Evolutionary conservation across 1,139 yeast species (phyloP).

Genomic region (Geotrichum australiense): DNA sequence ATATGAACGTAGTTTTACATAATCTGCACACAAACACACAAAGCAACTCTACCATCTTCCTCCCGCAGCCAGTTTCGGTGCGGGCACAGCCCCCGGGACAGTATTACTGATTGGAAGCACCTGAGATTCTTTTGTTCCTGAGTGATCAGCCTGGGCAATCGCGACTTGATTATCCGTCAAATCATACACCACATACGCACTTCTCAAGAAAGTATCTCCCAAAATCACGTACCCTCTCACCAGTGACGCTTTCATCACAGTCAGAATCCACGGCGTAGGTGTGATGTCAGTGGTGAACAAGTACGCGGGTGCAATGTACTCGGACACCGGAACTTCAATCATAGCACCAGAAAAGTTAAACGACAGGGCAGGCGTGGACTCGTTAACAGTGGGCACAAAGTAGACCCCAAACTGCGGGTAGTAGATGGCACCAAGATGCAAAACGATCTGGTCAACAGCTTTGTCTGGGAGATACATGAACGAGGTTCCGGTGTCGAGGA

Average conservation of each 20-base stretch:
- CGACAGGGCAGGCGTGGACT: slow-evolving; percentile 10
- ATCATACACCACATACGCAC: slow-evolving; percentile 16
- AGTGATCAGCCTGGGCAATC: slow-evolving; percentile 15
- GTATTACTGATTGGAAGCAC: slow-evolving; percentile 7
- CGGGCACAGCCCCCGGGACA: slow-evolving; percentile 21
- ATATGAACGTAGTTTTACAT: no score
- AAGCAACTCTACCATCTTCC: no score
- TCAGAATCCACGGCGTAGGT: slow-evolving; percentile 15
- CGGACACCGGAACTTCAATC: slow-evolving; percentile 12
- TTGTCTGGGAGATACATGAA: slow-evolving; percentile 29
- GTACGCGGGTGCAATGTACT: slow-evolving; percentile 13
- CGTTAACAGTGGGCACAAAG: slow-evolving; percentile 14
- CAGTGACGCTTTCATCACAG: slow-evolving; percentile 14
- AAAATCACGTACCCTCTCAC: slow-evolving; percentile 15
- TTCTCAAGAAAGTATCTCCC: slow-evolving; percentile 16
- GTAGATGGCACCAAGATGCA: slow-evolving; percentile 22
- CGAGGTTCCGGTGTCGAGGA: slow-evolving; percentile 37
- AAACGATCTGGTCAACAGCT: slow-evolving; percentile 21
- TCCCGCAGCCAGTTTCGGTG: slow-evolving; percentile 15
- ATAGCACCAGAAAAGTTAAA: slow-evolving; percentile 16
- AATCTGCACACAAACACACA: no score
- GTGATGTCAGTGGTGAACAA: slow-evolving; percentile 12
- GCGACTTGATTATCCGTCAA: slow-evolving; percentile 13
- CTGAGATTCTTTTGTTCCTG: slow-evolving; percentile 1
- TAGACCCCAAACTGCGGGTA: slow-evolving; percentile 13